phyloP scores from a whole-genome alignment of 257 asterid genomes.

The Solanum rostratum region DNA sequence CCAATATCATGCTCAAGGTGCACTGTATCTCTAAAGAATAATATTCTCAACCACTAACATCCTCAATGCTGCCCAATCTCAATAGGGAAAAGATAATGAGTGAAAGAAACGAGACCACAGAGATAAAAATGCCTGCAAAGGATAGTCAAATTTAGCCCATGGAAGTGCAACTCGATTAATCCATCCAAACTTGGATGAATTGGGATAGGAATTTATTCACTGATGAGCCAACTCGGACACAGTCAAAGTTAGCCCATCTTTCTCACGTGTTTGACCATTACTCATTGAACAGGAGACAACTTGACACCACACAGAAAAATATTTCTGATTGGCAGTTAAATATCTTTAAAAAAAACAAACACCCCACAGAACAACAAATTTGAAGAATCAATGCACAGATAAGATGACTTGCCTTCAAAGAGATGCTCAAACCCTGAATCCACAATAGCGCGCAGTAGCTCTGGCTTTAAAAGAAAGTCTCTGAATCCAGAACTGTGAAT shows the following conservation, averaged over 20 bases:
- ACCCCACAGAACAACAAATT: too few species aligned
- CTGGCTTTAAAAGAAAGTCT: too few species aligned
- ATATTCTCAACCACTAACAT: neutral
- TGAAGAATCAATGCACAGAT: too few species aligned
- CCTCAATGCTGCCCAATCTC: neutral
- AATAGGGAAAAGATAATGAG: neutral
- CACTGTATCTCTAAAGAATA: neutral
- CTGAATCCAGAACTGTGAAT: too few species aligned
- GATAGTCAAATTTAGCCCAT: neutral
- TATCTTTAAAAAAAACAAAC: too few species aligned
- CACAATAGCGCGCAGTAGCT: too few species aligned
- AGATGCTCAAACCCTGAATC: too few species aligned
- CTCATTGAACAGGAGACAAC: neutral
- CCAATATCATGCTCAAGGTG: neutral
- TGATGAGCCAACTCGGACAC: neutral
- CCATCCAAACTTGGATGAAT: neutral
- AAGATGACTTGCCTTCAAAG: too few species aligned
- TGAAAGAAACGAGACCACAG: neutral
- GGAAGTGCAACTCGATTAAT: neutral
- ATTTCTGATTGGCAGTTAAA: too few species aligned
- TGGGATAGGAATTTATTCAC: neutral
- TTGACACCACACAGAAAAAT: neutral
- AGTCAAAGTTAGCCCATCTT: neutral
- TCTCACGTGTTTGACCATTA: neutral
- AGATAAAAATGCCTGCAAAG: neutral